These are phyloP conservation scores for Pisolithus albus DNA, from an alignment of 768 basidiomycete genomes.

Conservation along the genomic window DNA sequence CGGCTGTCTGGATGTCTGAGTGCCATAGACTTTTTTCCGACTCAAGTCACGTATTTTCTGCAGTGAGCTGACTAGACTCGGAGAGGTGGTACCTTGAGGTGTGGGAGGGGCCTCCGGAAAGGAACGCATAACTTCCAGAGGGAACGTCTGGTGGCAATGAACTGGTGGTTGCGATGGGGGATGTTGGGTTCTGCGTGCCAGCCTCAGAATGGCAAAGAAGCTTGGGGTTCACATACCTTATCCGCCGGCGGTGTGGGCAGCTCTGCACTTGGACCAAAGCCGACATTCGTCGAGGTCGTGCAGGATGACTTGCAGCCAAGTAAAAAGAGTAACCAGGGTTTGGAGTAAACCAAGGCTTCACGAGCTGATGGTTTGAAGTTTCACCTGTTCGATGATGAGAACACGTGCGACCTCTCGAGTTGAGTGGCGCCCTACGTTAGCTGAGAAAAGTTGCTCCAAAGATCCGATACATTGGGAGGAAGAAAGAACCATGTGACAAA, in stretches of 20 bases:
- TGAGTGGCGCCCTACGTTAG: slow-evolving; percentile 26
- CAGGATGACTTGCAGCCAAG: slow-evolving; percentile 34
- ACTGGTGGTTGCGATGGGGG: slow-evolving; percentile 13
- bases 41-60: slow-evolving; percentile 64
- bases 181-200: not conserved
- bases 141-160: slow-evolving; percentile 25
- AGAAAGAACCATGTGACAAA: slow-evolving; percentile 51
- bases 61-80: slow-evolving; percentile 53
- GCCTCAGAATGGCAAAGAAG: slow-evolving; percentile 8
- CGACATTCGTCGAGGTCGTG: not conserved
- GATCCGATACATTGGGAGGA: slow-evolving; percentile 39
- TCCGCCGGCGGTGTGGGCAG: slow-evolving; percentile 1
- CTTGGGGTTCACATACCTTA: slow-evolving; percentile 6
- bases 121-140: slow-evolving; percentile 21
- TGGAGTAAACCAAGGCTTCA: slow-evolving; percentile 36
- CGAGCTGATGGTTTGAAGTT: slow-evolving; percentile 17
- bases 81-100: slow-evolving; percentile 25
- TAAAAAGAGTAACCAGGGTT: slow-evolving; percentile 35
- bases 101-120: slow-evolving; percentile 9
- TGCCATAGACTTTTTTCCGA: slow-evolving; percentile 60
- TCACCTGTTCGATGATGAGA: slow-evolving; percentile 14
- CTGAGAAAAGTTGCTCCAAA: slow-evolving; percentile 44
- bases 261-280: slow-evolving; percentile 13
- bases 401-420: not conserved
- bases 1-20: slow-evolving; percentile 43